Conservation (phyloP, 108 stramenopile species). For the Conticribra guillardii region DNA sequence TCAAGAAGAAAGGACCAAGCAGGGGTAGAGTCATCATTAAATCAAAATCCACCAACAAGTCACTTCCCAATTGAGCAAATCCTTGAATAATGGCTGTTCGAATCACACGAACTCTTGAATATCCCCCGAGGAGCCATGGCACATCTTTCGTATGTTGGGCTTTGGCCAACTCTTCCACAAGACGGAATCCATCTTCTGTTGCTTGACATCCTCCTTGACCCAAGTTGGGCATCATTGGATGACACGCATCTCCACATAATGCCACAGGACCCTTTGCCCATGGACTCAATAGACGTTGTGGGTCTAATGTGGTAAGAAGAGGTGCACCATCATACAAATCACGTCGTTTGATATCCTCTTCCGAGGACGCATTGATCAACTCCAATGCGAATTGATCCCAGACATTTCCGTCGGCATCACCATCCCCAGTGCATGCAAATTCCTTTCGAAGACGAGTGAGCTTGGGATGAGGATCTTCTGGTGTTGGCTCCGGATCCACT, state of each 20-base stretch:
- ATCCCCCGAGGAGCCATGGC: slow-evolving; percentile 64
- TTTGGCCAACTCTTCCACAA: slow-evolving; percentile 87
- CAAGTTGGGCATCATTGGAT: slow-evolving; percentile 95
- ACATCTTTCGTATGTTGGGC: slow-evolving; percentile 81
- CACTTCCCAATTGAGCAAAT: slow-evolving; percentile 89
- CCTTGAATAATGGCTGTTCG: slow-evolving; percentile 88
- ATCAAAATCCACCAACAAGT: slow-evolving; percentile 92
- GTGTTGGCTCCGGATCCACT: slow-evolving; percentile 84
- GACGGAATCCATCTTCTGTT: slow-evolving; percentile 94
- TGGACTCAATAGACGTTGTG: slow-evolving; percentile 63
- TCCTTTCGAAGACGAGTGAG: slow-evolving; percentile 84
- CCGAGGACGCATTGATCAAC: slow-evolving; percentile 88
- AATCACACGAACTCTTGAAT: slow-evolving; percentile 74
- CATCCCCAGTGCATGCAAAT: slow-evolving; percentile 66
- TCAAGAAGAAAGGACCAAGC: slow-evolving; percentile 92
- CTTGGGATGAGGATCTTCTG: slow-evolving; percentile 87
- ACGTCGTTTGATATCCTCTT: slow-evolving; percentile 94
- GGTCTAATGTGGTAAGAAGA: slow-evolving; percentile 67
- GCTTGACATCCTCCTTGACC: slow-evolving; percentile 97
- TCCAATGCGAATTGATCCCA: slow-evolving; percentile 93
- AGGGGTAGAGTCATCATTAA: slow-evolving; percentile 94
- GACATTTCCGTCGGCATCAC: slow-evolving; percentile 87
- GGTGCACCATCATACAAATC: slow-evolving; percentile 97
- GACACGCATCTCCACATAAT: slow-evolving; percentile 94
- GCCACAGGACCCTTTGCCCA: slow-evolving; percentile 93